These are phyloP conservation scores for Jatropha podagrica DNA, from an alignment of 441 rosid species.

Conservation along the genomic window DNA sequence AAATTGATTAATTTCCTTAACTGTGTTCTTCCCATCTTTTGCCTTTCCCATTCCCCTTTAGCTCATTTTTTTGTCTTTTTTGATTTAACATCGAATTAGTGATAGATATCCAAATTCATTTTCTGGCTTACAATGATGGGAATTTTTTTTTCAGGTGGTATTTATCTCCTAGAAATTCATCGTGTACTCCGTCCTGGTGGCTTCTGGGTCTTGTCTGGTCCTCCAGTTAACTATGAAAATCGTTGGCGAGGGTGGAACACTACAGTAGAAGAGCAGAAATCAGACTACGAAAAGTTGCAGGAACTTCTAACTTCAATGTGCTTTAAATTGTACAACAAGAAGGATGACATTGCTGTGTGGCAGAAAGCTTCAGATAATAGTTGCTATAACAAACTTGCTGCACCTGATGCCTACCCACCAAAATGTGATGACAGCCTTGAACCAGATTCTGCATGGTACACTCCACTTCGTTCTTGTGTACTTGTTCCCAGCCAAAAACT, in stretches of 20 bases:
- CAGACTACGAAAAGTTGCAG: constrained; percentile 77
- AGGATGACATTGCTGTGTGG: constrained; percentile 97
- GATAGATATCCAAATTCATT: not conserved
- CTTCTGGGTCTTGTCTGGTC: constrained; percentile 97
- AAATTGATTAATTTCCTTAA: not conserved
- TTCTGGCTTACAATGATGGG: constrained; percentile 3
- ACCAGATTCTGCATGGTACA: constrained; percentile 98
- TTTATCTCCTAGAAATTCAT: constrained; percentile 84
- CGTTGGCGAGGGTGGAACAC: constrained; percentile 99
- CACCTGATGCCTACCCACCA: constrained; percentile 74
- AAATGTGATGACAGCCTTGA: constrained; percentile 95
- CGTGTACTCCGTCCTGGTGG: constrained; percentile 97
- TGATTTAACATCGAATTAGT: not conserved
- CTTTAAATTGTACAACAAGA: constrained; percentile 80
- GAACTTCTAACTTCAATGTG: constrained; percentile 85
- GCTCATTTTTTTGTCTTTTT: not conserved
- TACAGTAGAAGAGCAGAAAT: constrained; percentile 81
- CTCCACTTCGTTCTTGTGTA: constrained; percentile 86
- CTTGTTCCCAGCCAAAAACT: constrained; percentile 70
- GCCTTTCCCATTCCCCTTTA: too few species aligned
- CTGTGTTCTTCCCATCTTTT: not conserved
- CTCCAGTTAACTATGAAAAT: constrained; percentile 90
- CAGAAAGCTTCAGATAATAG: constrained; percentile 62
- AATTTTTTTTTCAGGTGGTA: constrained; percentile 63
- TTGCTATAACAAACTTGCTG: constrained; percentile 66